A percentile compares a stretch with the other conserved stretches of the same genome.
Conservation (phyloP, 768 basidiomycete genomes). For the Boletus edulis region DNA sequence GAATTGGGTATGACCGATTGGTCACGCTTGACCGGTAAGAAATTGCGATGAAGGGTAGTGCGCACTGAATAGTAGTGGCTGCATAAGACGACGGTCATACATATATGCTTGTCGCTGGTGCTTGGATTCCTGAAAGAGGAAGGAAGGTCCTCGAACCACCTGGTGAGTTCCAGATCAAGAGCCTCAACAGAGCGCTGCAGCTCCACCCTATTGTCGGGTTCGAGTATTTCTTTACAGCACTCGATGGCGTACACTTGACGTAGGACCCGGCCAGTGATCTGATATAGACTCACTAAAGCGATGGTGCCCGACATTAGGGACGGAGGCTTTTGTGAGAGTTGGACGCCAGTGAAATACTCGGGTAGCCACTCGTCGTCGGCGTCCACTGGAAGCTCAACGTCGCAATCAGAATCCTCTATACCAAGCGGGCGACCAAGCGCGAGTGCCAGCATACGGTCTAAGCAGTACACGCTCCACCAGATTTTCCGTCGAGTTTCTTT, state of each 20-base stretch:
- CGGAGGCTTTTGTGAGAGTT: conserved; percentile 51
- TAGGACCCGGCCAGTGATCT: conserved; percentile 80
- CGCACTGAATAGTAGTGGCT: conserved; percentile 88
- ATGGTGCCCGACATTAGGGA: conserved; percentile 82
- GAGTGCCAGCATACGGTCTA: conserved; percentile 91
- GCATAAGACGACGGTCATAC: conserved; percentile 82
- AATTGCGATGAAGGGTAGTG: conserved; percentile 85
- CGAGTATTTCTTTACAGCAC: conserved; percentile 67
- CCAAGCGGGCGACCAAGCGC: conserved; percentile 87
- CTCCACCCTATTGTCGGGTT: conserved; percentile 71
- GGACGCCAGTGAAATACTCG: conserved; percentile 68
- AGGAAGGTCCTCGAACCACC: conserved; percentile 84
- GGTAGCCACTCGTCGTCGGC: conserved; percentile 78
- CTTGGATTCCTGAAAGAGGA: conserved; percentile 70
- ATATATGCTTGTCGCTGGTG: conserved; percentile 74
- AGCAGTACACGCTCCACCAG: conserved; percentile 92
- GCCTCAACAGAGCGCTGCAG: conserved; percentile 77
- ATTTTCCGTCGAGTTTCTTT: conserved; percentile 89
- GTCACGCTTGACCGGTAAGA: conserved; percentile 76
- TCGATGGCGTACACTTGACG: conserved; percentile 83
- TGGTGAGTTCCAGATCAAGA: conserved; percentile 71
- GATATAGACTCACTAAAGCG: conserved; percentile 73
- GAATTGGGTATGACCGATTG: conserved; percentile 68
- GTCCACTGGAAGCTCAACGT: conserved; percentile 80
- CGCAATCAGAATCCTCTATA: conserved; percentile 86